Base-by-base conservation (phyloP, 1,284 basidiomycete species). In the Leccinum holopus region DNA sequence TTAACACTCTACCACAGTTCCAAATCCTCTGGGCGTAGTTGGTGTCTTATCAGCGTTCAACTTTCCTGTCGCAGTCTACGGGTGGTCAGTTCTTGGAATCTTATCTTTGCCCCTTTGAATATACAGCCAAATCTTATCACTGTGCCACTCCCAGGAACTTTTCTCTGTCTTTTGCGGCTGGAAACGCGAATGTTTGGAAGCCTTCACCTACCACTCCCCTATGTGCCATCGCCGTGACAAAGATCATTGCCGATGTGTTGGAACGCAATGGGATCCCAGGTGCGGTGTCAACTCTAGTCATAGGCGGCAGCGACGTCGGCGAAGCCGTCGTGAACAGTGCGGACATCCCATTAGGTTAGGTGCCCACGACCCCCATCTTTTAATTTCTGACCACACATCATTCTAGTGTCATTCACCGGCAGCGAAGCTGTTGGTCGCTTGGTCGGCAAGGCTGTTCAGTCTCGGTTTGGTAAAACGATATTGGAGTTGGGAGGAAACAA, bases 401-500 rank as follows among this genome's bases (percentile, higher is more conserved):
- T 59, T 61, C 58, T 49, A 86, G 91, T 98, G 16, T 95, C 92
- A 47, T 98, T 98, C 76, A 98, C 96, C 1, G 96, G 96, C 2
- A 95, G 92, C 68, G 96, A 98, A 75, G 80, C 81, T 57, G 88
- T 95, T 55, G 96, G 96, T 14, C 85, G 89, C 62, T 82, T 88
- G 64, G 94, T 98, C 18, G 92, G 92, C 8, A 86, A 86, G 76
- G 82, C 82, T 63, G 95, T 96, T 2, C 90, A 88, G 75, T 87
- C 84, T 65, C 81, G 88, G 69, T 95, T 91, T 76, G 93, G 92
- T 55, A 92, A 97, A 79, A 81, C 87, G 39, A 86, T 97, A 47
- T 82, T 98, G 35, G 96, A 98, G 74, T 82, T 98, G 10, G 95
- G 95, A n/a, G 96, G 96, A 41, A 98, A 98, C 79, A 97, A 97